Evolutionary conservation across 805 yeast genomes (phyloP).

Genomic region (Jamesozyma lodderae): DNA sequence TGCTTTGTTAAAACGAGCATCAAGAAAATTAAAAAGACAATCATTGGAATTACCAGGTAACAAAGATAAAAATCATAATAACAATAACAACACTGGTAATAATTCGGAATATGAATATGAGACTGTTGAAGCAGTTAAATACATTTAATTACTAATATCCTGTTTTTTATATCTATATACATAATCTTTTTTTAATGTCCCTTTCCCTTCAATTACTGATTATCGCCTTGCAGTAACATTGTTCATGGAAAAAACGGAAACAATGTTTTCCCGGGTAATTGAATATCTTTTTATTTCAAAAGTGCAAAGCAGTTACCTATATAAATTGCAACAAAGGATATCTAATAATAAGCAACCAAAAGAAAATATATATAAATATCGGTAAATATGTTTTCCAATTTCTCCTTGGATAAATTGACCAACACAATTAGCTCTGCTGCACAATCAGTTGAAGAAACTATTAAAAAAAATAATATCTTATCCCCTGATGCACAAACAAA

Average conservation of each 20-base stretch:
- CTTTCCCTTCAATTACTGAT: no score
- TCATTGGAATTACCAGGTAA: no score
- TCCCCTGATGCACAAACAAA: conserved; percentile 27
- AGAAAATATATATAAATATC: not conserved
- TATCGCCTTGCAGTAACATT: no score
- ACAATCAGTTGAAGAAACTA: conserved; percentile 25
- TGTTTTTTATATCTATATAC: not conserved
- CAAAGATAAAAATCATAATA: not conserved
- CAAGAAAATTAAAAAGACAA: not conserved
- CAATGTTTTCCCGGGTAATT: no score
- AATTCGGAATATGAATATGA: conserved; percentile 1
- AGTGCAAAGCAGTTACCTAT: no score
- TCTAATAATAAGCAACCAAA: not conserved
- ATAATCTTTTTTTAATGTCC: not conserved
- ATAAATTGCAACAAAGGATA: no score
- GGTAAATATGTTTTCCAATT: conserved; percentile 14
- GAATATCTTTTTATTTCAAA: no score
- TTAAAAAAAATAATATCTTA: conserved; percentile 21
- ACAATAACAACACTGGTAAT: not conserved
- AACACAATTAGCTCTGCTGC: conserved; percentile 27
- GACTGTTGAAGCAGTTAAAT: not conserved
- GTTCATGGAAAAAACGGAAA: no score
- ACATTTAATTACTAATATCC: not conserved
- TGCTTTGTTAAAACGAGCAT: not conserved
- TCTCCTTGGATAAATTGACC: conserved; percentile 25